A percentile compares a stretch with the other conserved stretches of the same genome.
phyloP scores from a whole-genome alignment of 1,139 yeast species.

The Pichia sp. region DNA sequence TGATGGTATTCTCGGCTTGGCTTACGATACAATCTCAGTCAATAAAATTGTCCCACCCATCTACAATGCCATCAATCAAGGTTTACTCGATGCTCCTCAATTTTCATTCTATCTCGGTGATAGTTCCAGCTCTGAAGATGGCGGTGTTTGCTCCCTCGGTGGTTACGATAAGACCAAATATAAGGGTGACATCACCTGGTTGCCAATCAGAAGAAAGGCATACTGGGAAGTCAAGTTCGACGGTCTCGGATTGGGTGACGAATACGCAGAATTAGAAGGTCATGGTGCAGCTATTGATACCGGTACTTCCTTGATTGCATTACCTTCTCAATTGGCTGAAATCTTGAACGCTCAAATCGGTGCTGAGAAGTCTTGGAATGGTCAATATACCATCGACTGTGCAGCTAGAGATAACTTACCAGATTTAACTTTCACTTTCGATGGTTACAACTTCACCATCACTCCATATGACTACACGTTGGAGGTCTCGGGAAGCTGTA shows the following conservation, averaged over 20 bases:
- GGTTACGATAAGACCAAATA: constrained; percentile 74
- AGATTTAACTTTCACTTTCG: constrained; percentile 81
- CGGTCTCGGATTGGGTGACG: constrained; percentile 85
- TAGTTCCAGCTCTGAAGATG: constrained; percentile 55
- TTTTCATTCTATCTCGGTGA: constrained; percentile 91
- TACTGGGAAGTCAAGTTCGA: constrained; percentile 97
- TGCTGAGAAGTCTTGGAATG: constrained; percentile 94
- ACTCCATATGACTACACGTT: constrained; percentile 84
- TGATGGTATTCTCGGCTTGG: constrained; percentile 95
- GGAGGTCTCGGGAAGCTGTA: constrained; percentile 91
- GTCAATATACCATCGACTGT: constrained; percentile 93
- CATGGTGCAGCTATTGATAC: constrained; percentile 98
- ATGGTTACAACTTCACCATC: constrained; percentile 86
- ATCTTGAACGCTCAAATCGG: constrained; percentile 92
- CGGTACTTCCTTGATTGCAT: constrained; percentile 91
- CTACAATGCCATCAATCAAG: constrained; percentile 78
- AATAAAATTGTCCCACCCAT: constrained; percentile 87
- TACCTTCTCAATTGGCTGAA: constrained; percentile 94
- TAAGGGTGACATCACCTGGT: constrained; percentile 81
- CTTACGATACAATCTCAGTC: constrained; percentile 85
- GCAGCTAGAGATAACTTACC: constrained; percentile 75
- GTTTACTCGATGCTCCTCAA: constrained; percentile 72
- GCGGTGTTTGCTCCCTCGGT: constrained; percentile 93
- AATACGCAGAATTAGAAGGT: constrained; percentile 70
- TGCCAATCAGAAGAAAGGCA: constrained; percentile 98